Conservation (phyloP, 108 stramenopile genomes). For the Thalassiosira profunda region DNA sequence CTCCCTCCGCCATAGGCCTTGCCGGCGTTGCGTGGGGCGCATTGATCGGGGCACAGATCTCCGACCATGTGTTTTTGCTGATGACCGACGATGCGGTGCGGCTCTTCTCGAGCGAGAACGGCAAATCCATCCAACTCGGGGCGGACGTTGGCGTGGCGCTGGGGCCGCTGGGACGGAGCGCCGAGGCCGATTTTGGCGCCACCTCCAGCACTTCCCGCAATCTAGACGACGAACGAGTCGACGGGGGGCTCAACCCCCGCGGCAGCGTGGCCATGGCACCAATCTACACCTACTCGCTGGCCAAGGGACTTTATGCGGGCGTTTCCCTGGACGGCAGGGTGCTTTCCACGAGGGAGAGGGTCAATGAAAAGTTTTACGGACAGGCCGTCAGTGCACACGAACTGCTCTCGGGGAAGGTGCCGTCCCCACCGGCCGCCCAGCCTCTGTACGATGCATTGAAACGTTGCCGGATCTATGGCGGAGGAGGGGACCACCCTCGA, state of each 20-base stretch:
- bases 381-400: constrained; percentile 61
- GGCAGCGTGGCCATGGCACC: constrained; percentile 64
- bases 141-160: constrained; percentile 95
- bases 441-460: constrained; percentile 90
- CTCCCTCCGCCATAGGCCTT: constrained; percentile 90
- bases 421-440: constrained; percentile 87
- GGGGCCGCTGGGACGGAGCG: constrained; percentile 93
- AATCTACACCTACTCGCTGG: constrained; percentile 93
- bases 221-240: constrained; percentile 15
- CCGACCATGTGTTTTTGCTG: constrained; percentile 94
- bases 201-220: constrained; percentile 30
- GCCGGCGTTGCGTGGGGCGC: constrained; percentile 91
- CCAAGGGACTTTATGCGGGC: constrained; percentile 95
- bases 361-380: constrained; percentile 98
- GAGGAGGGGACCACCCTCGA: not conserved
- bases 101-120: constrained; percentile 56
- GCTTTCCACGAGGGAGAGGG: constrained; percentile 83
- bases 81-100: constrained; percentile 93
- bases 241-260: too few species aligned
- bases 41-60: constrained; percentile 82
- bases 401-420: constrained; percentile 70
- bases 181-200: constrained; percentile 89
- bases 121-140: constrained; percentile 90
- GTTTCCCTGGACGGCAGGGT: constrained; percentile 93
- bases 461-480: constrained; percentile 83